Evolutionary conservation across 495 filamentous ascomycete genomes (phyloP).

Genomic region (Daldinia loculata): DNA sequence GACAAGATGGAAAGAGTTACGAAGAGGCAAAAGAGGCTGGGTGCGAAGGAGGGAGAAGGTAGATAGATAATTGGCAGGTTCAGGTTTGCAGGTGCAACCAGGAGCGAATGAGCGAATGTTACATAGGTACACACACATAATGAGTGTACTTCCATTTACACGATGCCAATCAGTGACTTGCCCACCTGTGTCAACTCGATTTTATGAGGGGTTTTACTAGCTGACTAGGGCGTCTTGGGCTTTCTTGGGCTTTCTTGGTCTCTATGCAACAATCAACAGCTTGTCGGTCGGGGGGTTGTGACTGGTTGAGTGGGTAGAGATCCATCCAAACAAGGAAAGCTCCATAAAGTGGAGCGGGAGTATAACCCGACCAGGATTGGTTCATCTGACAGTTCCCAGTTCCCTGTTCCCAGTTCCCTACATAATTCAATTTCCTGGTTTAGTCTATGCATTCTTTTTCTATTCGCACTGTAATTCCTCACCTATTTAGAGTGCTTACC

Average conservation of each 20-base stretch:
- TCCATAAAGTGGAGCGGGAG: constrained; percentile 7
- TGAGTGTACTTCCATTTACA: constrained; percentile 6
- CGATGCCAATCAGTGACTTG: constrained; percentile 31
- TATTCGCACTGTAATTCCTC: not conserved
- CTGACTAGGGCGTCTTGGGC: constrained; percentile 13
- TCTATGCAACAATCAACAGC: constrained; percentile 16
- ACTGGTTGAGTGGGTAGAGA: constrained; percentile 12
- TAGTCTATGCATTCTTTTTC: not conserved
- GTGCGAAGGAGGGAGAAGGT: constrained; percentile 21
- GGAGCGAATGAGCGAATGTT: not conserved
- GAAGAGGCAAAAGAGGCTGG: constrained; percentile 27
- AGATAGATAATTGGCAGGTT: constrained; percentile 23
- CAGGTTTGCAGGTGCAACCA: not conserved
- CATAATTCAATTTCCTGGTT: not conserved
- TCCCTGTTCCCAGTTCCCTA: constrained; percentile 10
- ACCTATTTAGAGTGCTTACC: not conserved
- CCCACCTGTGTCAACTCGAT: not conserved
- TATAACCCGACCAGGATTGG: constrained; percentile 12
- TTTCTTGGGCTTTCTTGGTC: not conserved
- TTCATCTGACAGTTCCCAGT: not conserved
- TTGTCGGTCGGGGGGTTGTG: not conserved
- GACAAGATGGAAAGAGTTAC: constrained; percentile 33
- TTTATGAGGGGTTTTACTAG: constrained; percentile 25
- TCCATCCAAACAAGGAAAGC: constrained; percentile 26
- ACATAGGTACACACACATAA: not conserved